Conservation (phyloP, 106 monocot species). For the Hemerocallis citrina region DNA sequence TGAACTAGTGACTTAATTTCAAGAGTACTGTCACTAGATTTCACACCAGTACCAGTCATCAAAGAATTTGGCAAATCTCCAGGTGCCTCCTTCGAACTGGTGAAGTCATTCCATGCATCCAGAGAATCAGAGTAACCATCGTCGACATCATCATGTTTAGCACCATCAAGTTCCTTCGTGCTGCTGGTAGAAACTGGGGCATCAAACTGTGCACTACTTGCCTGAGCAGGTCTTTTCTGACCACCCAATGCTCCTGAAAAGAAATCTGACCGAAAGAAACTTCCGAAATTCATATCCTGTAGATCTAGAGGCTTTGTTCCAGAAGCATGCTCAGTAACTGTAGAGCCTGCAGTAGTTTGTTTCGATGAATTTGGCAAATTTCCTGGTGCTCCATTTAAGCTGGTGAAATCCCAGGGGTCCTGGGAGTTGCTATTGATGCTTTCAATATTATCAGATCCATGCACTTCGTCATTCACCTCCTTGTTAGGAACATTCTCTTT, state of each 20-base stretch:
- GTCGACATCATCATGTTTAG: slow-evolving; percentile 6
- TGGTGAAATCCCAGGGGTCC: slow-evolving; percentile 41
- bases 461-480: background rate
- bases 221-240: slow-evolving; percentile 1
- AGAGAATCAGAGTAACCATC: slow-evolving; percentile 36
- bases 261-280: slow-evolving; percentile 16
- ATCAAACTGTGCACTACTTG: background rate
- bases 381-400: slow-evolving; percentile 1
- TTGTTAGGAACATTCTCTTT: slow-evolving; percentile 5
- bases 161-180: background rate
- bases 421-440: slow-evolving; percentile 13
- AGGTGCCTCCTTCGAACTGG: background rate
- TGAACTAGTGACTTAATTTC: slow-evolving; percentile 3
- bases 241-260: slow-evolving; percentile 5
- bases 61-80: slow-evolving; percentile 10
- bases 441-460: background rate
- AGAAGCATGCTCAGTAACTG: slow-evolving; percentile 8
- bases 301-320: slow-evolving; percentile 2
- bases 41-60: background rate
- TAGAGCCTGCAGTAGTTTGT: background rate
- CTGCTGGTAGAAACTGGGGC: too few relatives aligned
- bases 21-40: slow-evolving; percentile 3
- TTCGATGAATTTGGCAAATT: slow-evolving; percentile 11
- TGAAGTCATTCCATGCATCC: slow-evolving; percentile 47
- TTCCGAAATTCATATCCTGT: slow-evolving; percentile 34